These are phyloP conservation scores for Petunia hybrid DNA, from an alignment of 305 asterid genomes.

Conservation along the genomic window DNA sequence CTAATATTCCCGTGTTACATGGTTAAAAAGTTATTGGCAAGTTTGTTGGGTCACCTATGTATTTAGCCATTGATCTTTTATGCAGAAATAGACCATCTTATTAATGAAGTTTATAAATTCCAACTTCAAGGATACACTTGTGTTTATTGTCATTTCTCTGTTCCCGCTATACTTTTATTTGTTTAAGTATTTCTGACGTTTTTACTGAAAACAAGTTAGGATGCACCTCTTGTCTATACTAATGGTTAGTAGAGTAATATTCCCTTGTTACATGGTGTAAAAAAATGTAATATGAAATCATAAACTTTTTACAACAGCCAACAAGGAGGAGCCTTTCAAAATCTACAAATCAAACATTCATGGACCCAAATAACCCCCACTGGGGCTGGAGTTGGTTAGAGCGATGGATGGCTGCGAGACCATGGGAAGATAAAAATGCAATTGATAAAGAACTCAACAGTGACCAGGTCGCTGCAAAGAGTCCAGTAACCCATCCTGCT, in stretches of 20 bases:
- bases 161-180: not conserved
- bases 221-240: not conserved
- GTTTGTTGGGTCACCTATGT: no score
- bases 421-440: constrained; percentile 61
- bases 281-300: constrained; percentile 24
- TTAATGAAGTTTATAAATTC: no score
- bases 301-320: constrained; percentile 51
- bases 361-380: constrained; percentile 84
- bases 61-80: no score
- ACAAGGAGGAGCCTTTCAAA: constrained; percentile 70
- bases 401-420: constrained; percentile 87
- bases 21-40: no score
- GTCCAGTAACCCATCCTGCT: constrained; percentile 42
- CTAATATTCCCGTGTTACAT: no score
- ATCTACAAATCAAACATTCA: constrained; percentile 62
- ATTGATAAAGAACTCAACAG: constrained; percentile 51
- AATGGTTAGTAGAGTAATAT: not conserved
- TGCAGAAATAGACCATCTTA: no score
- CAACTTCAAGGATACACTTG: not conserved
- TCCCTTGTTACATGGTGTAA: constrained; percentile 12
- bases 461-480: constrained; percentile 51
- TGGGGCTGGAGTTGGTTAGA: constrained; percentile 99
- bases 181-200: not conserved
- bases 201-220: constrained; percentile 10
- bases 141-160: not conserved